Evolutionary conservation across 139 green algal genomes (phyloP).

Genomic region (Penium margaritaceum): DNA sequence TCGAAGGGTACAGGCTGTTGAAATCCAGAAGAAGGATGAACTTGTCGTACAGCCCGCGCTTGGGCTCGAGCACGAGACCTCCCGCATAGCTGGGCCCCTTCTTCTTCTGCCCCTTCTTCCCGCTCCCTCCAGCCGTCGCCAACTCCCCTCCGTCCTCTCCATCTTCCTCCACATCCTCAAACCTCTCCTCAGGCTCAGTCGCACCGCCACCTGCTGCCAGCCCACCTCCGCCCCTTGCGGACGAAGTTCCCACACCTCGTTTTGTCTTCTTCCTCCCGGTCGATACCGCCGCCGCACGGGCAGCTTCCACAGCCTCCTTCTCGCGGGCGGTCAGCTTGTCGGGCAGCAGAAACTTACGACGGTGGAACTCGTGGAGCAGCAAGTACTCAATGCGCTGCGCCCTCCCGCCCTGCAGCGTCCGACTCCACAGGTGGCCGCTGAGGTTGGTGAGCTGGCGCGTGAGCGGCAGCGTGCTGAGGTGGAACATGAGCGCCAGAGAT

Average conservation of each 20-base stretch:
- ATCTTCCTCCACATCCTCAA: constrained; percentile 7
- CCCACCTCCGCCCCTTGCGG: too few relatives aligned
- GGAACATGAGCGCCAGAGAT: constrained; percentile 69
- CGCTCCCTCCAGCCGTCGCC: not conserved
- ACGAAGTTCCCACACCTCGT: too few relatives aligned
- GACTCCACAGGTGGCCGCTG: constrained; percentile 72
- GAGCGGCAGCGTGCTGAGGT: constrained; percentile 58
- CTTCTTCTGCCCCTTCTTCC: constrained; percentile 39
- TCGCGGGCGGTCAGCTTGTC: constrained; percentile 70
- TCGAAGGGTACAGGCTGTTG: constrained; percentile 97
- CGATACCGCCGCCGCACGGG: not conserved
- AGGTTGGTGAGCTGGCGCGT: constrained; percentile 75
- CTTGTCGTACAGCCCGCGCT: constrained; percentile 96
- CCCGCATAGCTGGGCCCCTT: constrained; percentile 67
- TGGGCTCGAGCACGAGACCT: constrained; percentile 95
- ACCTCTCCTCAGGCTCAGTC: too few relatives aligned
- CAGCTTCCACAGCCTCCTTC: constrained; percentile 26
- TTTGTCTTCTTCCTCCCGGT: not conserved
- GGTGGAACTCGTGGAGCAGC: constrained; percentile 96
- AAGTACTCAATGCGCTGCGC: constrained; percentile 96
- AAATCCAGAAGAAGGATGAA: constrained; percentile 96
- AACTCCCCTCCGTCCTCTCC: constrained; percentile 12
- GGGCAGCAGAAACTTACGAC: constrained; percentile 88
- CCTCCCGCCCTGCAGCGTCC: constrained; percentile 72
- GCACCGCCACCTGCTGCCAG: too few relatives aligned